Percentiles rank a stretch among this genome's conserved stretches.
Conservation (phyloP, 768 basidiomycete species). For the Trichaptum fuscoviolaceum region DNA sequence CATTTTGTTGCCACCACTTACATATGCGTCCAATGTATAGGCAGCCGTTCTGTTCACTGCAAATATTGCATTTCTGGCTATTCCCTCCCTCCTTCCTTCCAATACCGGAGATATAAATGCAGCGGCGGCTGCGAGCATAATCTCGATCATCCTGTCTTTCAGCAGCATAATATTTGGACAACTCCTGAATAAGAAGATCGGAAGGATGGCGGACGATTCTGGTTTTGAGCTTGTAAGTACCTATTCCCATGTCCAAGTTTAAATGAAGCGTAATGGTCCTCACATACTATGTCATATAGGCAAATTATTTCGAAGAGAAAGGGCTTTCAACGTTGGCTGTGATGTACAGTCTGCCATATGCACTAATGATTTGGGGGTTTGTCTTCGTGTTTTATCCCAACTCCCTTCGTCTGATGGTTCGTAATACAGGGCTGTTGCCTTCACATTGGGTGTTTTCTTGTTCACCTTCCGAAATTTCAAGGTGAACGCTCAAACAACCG, state of each 20-base stretch:
- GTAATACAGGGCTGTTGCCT: background rate
- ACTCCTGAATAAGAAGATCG: background rate
- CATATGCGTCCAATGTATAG: background rate
- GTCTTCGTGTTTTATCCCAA: background rate
- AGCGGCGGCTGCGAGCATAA: background rate
- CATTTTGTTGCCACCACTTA: too few relatives aligned
- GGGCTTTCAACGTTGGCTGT: background rate
- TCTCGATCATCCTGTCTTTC: background rate
- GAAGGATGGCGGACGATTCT: background rate
- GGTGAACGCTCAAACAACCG: background rate
- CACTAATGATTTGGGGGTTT: background rate
- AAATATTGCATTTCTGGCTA: background rate
- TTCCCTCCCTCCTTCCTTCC: background rate
- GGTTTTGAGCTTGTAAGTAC: background rate
- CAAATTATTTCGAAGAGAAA: background rate
- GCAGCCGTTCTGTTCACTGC: background rate
- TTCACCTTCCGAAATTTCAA: background rate
- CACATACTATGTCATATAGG: background rate
- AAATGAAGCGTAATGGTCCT: too few relatives aligned
- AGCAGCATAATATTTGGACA: background rate
- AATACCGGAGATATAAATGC: background rate
- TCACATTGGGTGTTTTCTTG: background rate
- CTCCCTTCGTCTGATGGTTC: background rate
- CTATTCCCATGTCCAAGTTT: too few relatives aligned
- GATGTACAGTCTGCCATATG: constrained; percentile 2